Evolutionary conservation across 2,329 filamentous ascomycete species (phyloP), one percentile per base, ranked within the genome.

Genomic region (Monosporascus sp.): DNA sequence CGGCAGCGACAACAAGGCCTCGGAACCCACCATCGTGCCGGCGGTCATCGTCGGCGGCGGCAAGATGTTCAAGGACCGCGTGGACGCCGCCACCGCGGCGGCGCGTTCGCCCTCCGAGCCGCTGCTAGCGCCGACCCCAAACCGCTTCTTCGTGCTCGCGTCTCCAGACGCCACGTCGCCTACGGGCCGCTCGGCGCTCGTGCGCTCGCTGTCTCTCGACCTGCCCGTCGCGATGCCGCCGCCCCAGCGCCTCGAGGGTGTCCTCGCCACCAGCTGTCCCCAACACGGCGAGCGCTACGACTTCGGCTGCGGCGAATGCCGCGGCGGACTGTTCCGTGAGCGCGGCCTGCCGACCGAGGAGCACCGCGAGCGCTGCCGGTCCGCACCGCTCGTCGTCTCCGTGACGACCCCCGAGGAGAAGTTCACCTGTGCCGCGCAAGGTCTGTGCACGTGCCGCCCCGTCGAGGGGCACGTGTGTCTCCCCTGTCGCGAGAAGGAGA

Each of bases 291-390:
- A 38, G 17, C 25, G 18, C 27, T 24, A 41, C 20, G 31, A 15
- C 15, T 25, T 17, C 22, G 44, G 38, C 5, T 54, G 49, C 51
- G 6, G 8, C n/a, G 39, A 38, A 9, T 52, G 53, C 18, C 50
- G 53, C 7, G 37, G 41, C n/a, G 8, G 6, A 0, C 56, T 54
- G 47, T 59, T 54, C 51, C 25, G 49, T 3, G 59, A 60, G 50
- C 51, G 51, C 17, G 59, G 59, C 15, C 25, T 37, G 25, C 25
- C 31, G 25, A 20, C 25, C 46, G 18, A 48, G 25, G 46, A 48
- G 46, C 17, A 41, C 31, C 31, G 31, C 9, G 31, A 35, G 9
- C 31, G 31, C 3, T 35, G 9, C 31, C 9, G 31, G 31, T 35
- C 31, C 17, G 9, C 18, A 8, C 18, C 38, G 38, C 38, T 41